These are phyloP conservation scores for Hymenoscyphus fructigenus DNA, from an alignment of 2,329 filamentous ascomycete species.

Conservation along the genomic window DNA sequence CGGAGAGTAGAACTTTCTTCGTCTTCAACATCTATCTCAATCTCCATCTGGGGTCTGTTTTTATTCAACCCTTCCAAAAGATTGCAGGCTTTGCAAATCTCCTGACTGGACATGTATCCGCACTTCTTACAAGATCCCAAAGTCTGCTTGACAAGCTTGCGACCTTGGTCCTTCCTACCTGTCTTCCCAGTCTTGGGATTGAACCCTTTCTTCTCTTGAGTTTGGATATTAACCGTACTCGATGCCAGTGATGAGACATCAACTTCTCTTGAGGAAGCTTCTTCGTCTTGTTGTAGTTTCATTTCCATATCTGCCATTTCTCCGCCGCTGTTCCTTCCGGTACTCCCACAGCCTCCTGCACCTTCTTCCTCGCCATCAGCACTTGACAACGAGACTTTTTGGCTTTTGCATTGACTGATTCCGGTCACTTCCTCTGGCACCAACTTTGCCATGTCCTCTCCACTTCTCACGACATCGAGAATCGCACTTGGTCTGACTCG, in stretches of 20 bases:
- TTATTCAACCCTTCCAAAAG: slow-evolving; percentile 91
- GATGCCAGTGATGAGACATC: slow-evolving; percentile 53
- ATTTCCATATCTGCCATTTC: slow-evolving; percentile 84
- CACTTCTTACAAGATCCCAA: slow-evolving; percentile 83
- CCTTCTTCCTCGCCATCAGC: slow-evolving; percentile 46
- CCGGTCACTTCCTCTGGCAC: slow-evolving; percentile 61
- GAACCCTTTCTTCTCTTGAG: slow-evolving; percentile 27
- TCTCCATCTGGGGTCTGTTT: slow-evolving; percentile 61
- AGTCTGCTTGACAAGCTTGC: slow-evolving; percentile 59
- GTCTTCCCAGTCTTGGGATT: slow-evolving; percentile 35
- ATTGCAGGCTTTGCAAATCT: slow-evolving; percentile 89
- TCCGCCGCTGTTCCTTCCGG: slow-evolving; percentile 64
- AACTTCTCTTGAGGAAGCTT: slow-evolving; percentile 59
- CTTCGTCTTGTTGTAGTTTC: slow-evolving; percentile 64
- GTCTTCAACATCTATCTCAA: slow-evolving; percentile 42
- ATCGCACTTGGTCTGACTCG: slow-evolving; percentile 92
- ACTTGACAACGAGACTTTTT: slow-evolving; percentile 37
- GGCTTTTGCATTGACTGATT: slow-evolving; percentile 48
- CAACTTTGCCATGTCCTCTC: slow-evolving; percentile 93
- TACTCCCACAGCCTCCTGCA: slow-evolving; percentile 75
- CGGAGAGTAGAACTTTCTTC: slow-evolving; percentile 51
- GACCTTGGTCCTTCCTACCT: slow-evolving; percentile 30
- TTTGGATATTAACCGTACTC: slow-evolving; percentile 25
- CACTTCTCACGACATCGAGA: slow-evolving; percentile 88
- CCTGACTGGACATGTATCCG: slow-evolving; percentile 93